Conservation (phyloP, 2,329 filamentous ascomycete species). For the Trichophyton mentagrophytes region DNA sequence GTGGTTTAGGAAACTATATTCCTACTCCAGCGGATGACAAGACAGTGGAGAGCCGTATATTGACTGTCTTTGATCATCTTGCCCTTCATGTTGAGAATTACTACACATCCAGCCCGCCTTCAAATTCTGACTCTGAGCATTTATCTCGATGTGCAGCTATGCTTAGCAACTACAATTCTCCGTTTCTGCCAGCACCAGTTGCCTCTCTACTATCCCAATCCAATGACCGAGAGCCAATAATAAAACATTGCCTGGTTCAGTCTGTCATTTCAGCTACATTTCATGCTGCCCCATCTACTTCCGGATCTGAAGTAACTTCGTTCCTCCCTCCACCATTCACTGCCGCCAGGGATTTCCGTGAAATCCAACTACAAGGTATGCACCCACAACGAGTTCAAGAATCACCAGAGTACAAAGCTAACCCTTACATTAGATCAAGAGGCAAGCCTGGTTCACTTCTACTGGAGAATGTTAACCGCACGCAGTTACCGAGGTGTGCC, state of each 20-base stretch:
- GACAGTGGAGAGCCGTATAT: slow-evolving; percentile 16
- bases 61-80: slow-evolving; percentile 24
- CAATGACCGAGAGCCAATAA: slow-evolving; percentile 9
- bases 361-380: neutral
- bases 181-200: slow-evolving; percentile 13
- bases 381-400: too few species aligned
- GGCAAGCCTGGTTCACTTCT: slow-evolving; percentile 14
- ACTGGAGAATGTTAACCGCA: slow-evolving; percentile 22
- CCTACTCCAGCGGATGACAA: slow-evolving; percentile 23
- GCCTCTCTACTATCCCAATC: slow-evolving; percentile 11
- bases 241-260: slow-evolving; percentile 17
- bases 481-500: slow-evolving; percentile 10
- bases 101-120: slow-evolving; percentile 15
- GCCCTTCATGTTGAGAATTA: slow-evolving; percentile 28
- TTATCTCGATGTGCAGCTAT: neutral
- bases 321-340: slow-evolving; percentile 9
- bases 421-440: slow-evolving; percentile 7
- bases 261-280: slow-evolving; percentile 15
- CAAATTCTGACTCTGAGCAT: neutral
- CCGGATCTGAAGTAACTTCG: neutral
- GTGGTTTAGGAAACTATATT: slow-evolving; percentile 12
- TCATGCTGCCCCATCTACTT: neutral
- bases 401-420: neutral
- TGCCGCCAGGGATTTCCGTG: neutral
- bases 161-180: slow-evolving; percentile 15